Base-by-base conservation (phyloP, 108 stramenopile species). In the Nitzschia sp. region DNA sequence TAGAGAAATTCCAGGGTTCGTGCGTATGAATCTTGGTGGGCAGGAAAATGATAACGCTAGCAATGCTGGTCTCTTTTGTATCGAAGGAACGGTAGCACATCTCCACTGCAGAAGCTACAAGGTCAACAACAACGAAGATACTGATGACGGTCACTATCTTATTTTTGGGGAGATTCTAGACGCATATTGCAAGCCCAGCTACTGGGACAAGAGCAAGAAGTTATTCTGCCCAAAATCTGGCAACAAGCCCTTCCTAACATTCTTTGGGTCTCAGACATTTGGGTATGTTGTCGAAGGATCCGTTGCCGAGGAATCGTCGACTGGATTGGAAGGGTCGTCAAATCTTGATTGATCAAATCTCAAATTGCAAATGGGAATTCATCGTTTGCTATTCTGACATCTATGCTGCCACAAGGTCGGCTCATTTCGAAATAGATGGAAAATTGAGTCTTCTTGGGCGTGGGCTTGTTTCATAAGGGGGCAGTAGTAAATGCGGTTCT, bases 261-360 rank as follows among this genome's bases (percentile, higher is more conserved):
- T 89, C 58, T 78, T 85, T 76, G 88, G 88, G 30, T 83, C 88
- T 31, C 85, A 85, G 63, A 77, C 75, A 13, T 86, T 89, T 56
- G 88, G 85, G 1, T 78, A 86, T 69, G 77, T 82, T 16, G 32
- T 6, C 4, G 5, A 6, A 13, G 38, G 9, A 53, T 53, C 53
- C 25, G 1, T 23, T 2, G 45, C n/a, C 45, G n/a, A n/a, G n/a
- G n/a, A n/a, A n/a, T n/a, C n/a, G n/a, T n/a, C n/a, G n/a, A n/a
- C n/a, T n/a, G n/a, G n/a, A n/a, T n/a, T n/a, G n/a, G n/a, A n/a
- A n/a, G n/a, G 2, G 2, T 46, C 21, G 45, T 1, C 45, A 46
- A 46, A 46, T 21, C 45, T 19, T 21, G 45, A 21, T 21, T 46
- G 45, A 19, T 46, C 45, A 46, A 46, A 46, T n/a, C n/a, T n/a